These are phyloP conservation scores for Graphilbum ipis-grandicollis DNA, from an alignment of 2,329 filamentous ascomycete species.

Conservation along the genomic window DNA sequence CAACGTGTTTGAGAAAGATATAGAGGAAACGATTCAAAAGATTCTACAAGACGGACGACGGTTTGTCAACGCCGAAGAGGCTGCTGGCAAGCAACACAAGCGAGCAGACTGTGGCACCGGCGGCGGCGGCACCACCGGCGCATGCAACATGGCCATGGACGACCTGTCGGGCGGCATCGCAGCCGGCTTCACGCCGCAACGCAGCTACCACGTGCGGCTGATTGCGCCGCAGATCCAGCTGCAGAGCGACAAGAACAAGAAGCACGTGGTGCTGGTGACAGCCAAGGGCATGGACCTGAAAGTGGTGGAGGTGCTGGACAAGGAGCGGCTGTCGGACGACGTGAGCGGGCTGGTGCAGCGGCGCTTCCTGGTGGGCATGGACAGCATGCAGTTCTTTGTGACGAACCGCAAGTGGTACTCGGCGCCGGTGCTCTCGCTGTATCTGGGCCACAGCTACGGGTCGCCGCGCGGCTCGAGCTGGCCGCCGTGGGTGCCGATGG, in stretches of 20 bases:
- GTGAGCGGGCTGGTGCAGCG: slow-evolving; percentile 92
- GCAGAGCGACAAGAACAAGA: slow-evolving; percentile 94
- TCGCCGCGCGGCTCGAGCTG: slow-evolving; percentile 70
- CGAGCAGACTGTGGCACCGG: slow-evolving; percentile 12
- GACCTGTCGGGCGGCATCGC: slow-evolving; percentile 62
- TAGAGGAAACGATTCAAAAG: slow-evolving; percentile 74
- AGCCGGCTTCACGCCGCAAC: slow-evolving; percentile 75
- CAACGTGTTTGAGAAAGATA: slow-evolving; percentile 39
- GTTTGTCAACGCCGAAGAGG: slow-evolving; percentile 54
- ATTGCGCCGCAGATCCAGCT: slow-evolving; percentile 97
- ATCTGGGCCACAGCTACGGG: slow-evolving; percentile 86
- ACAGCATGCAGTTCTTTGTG: slow-evolving; percentile 96
- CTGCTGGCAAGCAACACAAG: slow-evolving; percentile 6
- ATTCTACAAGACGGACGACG: slow-evolving; percentile 71
- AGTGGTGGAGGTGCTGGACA: slow-evolving; percentile 95
- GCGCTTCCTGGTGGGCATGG: slow-evolving; percentile 86
- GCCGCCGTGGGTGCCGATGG: slow-evolving; percentile 96
- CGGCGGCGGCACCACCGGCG: slow-evolving; percentile 4
- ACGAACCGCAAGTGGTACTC: slow-evolving; percentile 84
- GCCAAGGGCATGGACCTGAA: slow-evolving; percentile 98
- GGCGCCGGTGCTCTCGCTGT: slow-evolving; percentile 73
- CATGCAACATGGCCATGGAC: slow-evolving; percentile 28
- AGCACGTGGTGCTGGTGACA: slow-evolving; percentile 89
- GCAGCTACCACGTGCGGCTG: slow-evolving; percentile 83
- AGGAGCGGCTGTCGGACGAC: slow-evolving; percentile 75